Evolutionary conservation across 2,329 filamentous ascomycete species (phyloP).

Genomic region (Colletotrichum sp.): DNA sequence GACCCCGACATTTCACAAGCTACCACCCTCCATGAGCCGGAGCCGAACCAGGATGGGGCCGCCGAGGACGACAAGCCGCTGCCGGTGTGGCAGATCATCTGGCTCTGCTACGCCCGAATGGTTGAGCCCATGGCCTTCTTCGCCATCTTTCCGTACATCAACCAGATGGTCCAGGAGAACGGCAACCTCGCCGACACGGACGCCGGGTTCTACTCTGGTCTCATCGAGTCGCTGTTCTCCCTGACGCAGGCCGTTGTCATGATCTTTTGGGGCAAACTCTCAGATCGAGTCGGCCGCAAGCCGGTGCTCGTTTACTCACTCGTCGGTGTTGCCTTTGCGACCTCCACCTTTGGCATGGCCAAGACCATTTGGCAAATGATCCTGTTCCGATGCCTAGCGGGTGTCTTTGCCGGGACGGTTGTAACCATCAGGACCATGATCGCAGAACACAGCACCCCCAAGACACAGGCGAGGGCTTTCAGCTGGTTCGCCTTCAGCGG

Average conservation of each 20-base stretch:
- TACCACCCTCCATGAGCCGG: background rate
- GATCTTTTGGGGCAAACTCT: slow-evolving; percentile 71
- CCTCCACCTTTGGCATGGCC: slow-evolving; percentile 72
- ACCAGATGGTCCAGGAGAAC: slow-evolving; percentile 74
- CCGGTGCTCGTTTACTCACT: slow-evolving; percentile 74
- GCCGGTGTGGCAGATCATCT: slow-evolving; percentile 61
- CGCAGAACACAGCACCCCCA: slow-evolving; percentile 71
- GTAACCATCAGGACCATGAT: slow-evolving; percentile 82
- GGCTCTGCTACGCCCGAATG: slow-evolving; percentile 76
- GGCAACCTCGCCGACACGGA: slow-evolving; percentile 67
- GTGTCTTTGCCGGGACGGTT: slow-evolving; percentile 75
- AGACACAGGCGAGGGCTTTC: slow-evolving; percentile 76
- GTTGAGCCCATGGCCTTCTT: slow-evolving; percentile 85
- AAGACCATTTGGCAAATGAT: slow-evolving; percentile 76
- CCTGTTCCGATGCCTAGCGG: slow-evolving; percentile 71
- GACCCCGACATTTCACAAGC: slow-evolving; percentile 5
- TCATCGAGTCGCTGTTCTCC: slow-evolving; percentile 78
- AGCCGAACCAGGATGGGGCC: background rate
- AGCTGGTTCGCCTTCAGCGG: slow-evolving; percentile 78
- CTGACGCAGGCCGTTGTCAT: slow-evolving; percentile 79
- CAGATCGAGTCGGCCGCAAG: slow-evolving; percentile 73
- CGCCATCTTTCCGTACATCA: slow-evolving; percentile 81
- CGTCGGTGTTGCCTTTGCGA: slow-evolving; percentile 65
- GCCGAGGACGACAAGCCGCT: background rate
- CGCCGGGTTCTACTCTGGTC: slow-evolving; percentile 79